Base-by-base conservation (phyloP, 192 early-diverging fungal genomes). In the Kickxella alabastrina region DNA sequence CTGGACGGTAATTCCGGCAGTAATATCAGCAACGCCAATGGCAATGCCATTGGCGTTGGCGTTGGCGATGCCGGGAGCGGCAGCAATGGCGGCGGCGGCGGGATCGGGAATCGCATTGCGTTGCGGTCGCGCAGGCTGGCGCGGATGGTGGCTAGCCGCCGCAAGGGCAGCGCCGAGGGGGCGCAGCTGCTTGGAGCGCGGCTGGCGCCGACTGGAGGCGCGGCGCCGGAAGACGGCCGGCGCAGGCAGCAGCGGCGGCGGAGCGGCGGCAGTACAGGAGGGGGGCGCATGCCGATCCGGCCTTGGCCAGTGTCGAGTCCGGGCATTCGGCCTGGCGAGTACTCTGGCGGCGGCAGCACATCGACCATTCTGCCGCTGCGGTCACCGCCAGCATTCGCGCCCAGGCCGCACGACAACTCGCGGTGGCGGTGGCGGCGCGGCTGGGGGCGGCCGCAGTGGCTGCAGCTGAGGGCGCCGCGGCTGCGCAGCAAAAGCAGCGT, bases 291-390 rank as follows among this genome's bases (percentile, higher is more conserved):
- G 0, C 28, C 32, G 36, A 47, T 31, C 23, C 46, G 21, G 36
- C 29, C 6, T 23, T 31, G 40, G 43, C 10, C 23, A 50, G 54
- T 10, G 43, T 34, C 17, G 58, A 57, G 24, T 49, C 55, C 1
- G 66, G 28, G 19, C 62, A 59, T 0, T 69, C 62, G 35, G 67
- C 31, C 12, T n/a, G 59, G 39, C 10, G 34, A 32, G 3, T 62
- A 58, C 42, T 69, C 67, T 6, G 49, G 46, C 13, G 45, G 59
- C 25, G 59, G 51, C 50, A 69, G 67, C 67, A 69, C 59, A 28
- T 69, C 67, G 29, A 54, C 67, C 3, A 69, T 69, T 39, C 46
- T 69, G 19, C 67, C 46, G n/a, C n/a, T n/a, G n/a, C n/a, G n/a
- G n/a, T n/a, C n/a, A n/a, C n/a, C n/a, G n/a, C n/a, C n/a, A n/a